phyloP scores from a whole-genome alignment of 345 rosid genomes.

The Aurinia saxatilis region DNA sequence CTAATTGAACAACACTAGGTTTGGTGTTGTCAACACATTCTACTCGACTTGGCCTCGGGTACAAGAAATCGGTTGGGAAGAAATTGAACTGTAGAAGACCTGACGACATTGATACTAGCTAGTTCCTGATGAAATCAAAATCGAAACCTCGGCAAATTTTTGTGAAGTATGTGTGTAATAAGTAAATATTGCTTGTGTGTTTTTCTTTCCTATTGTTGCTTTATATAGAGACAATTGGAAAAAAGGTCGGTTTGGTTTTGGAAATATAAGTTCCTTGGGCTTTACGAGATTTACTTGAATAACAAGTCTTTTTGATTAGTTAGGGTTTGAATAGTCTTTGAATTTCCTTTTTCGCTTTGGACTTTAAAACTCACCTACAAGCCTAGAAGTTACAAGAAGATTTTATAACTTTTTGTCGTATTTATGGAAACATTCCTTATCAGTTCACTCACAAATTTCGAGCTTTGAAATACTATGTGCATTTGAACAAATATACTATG shows the following conservation, averaged over 20 bases:
- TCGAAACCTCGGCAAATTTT: too few species aligned
- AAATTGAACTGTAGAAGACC: slow-evolving; percentile 39
- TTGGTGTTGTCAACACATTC: slow-evolving; percentile 15
- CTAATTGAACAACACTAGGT: slow-evolving; percentile 12
- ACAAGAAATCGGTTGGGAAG: slow-evolving; percentile 41
- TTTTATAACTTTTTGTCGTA: too few species aligned
- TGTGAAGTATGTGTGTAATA: not conserved
- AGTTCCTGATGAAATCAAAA: too few species aligned
- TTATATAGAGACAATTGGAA: not conserved
- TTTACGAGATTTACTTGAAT: slow-evolving; percentile 22
- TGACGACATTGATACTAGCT: slow-evolving; percentile 5
- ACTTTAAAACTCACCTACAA: slow-evolving; percentile 9
- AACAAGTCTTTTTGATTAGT: slow-evolving; percentile 6
- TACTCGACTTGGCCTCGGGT: slow-evolving; percentile 27
- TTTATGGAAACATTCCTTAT: not conserved
- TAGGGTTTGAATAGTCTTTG: slow-evolving; percentile 1
- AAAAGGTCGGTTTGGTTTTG: not conserved
- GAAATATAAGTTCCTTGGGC: slow-evolving; percentile 1
- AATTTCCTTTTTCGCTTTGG: not conserved
- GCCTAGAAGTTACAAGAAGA: slow-evolving; percentile 11
- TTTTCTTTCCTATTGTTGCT: not conserved
- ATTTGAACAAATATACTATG: too few species aligned
- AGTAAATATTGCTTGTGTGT: not conserved
- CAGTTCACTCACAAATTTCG: not conserved
- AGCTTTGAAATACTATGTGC: too few species aligned